Base-by-base conservation (phyloP, 2,329 filamentous ascomycete genomes). In the Phoma herbarum region DNA sequence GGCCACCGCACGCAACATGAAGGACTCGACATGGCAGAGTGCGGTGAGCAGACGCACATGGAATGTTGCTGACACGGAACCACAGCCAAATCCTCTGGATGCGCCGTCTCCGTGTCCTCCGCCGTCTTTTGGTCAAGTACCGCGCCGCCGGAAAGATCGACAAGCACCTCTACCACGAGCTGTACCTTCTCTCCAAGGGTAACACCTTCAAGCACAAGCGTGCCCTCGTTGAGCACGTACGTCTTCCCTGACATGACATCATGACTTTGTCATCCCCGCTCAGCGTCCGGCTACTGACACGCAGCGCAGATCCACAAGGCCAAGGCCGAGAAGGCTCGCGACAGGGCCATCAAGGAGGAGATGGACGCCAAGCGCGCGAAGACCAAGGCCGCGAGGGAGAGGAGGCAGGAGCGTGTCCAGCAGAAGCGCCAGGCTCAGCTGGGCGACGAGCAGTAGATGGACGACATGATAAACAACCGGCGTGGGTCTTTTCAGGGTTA, bases 161-260 rank as follows among this genome's bases (percentile, higher is more conserved):
- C 87, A 99, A 99, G 90, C 95, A 99, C 88, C 93, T 99, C 66
- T 99, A 99, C 90, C 95, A 99, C 89, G 93, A 98, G 87, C 92
- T 99, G 75, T 99, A 99, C 89, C 95, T 97, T 85, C 87, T 96
- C 82, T 95, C 91, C 90, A 99, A 99, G 93, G 96, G 95, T 96
- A 99, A 99, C 90, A 94, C 95, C 83, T 99, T 99, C 91, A 99
- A 99, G 93, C 95, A 99, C 92, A 99, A 98, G 93, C 91, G 95
- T 85, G 95, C 93, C 80, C 90, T 99, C 78, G 93, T 99, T 82
- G 95, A 99, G 89, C 95, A 99, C 87, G 95, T 99, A 96, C 80
- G 95, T 92, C 54, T 56, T 57, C 58, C 63, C 71, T 75, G 69
- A 75, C 62, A 75, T 76, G 72, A 76, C 71, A 76, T 76, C 71